phyloP scores from a whole-genome alignment of 441 rosid genomes.

The Pelargonium myrrhifolium region DNA sequence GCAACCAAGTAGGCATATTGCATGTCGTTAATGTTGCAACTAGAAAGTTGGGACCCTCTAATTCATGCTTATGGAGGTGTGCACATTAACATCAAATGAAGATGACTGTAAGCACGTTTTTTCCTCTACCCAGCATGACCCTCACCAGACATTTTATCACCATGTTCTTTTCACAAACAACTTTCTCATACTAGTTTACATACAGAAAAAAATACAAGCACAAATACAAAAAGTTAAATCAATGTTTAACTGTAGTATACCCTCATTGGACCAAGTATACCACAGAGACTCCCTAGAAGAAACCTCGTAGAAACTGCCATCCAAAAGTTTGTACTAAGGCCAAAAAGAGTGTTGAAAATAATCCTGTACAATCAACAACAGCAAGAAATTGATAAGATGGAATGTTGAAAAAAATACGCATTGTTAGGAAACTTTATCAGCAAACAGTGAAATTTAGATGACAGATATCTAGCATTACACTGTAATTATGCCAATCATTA shows the following conservation, averaged over 20 bases:
- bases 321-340: not conserved
- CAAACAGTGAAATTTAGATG: not conserved
- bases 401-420: not conserved
- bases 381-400: not conserved
- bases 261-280: slow-evolving; percentile 3
- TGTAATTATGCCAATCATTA: slow-evolving; percentile 30
- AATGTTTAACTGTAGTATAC: not conserved
- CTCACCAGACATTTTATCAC: no score
- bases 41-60: no score
- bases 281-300: not conserved
- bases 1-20: no score
- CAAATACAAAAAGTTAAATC: no score
- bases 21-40: no score
- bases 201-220: no score
- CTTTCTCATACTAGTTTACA: no score
- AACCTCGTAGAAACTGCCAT: slow-evolving; percentile 2
- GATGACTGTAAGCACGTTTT: no score
- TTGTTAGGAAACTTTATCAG: not conserved
- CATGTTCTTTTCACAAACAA: no score
- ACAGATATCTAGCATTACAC: slow-evolving; percentile 19
- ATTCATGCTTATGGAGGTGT: no score
- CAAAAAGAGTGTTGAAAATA: not conserved
- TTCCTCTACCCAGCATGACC: no score
- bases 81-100: no score
- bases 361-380: not conserved